Evolutionary conservation across 2,329 filamentous ascomycete species (phyloP).

Genomic region (Colletotrichum sp.): DNA sequence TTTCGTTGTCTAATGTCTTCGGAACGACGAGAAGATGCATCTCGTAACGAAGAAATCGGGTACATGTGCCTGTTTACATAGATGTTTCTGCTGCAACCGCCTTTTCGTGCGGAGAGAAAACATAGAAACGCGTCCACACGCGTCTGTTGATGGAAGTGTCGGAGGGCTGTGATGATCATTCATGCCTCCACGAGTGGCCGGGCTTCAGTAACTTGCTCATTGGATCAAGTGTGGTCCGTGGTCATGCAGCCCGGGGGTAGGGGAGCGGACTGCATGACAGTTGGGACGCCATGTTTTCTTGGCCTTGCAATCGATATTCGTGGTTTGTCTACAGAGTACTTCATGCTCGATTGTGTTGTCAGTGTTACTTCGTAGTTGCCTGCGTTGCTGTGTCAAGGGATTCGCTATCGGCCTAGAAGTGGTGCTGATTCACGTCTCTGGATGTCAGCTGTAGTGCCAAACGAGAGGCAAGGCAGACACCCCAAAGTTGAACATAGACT

Average conservation of each 20-base stretch:
- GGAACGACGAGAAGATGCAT: background rate
- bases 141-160: background rate
- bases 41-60: background rate
- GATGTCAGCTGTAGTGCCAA: background rate
- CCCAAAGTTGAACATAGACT: background rate
- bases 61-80: background rate
- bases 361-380: background rate
- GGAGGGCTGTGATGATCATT: conserved; percentile 2
- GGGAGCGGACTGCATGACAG: background rate
- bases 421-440: background rate
- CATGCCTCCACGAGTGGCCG: background rate
- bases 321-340: background rate
- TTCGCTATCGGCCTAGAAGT: background rate
- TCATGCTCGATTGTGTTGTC: background rate
- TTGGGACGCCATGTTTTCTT: background rate
- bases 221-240: background rate
- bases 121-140: background rate
- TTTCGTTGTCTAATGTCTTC: background rate
- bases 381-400: background rate
- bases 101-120: background rate
- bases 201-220: background rate
- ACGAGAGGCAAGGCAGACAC: background rate
- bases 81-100: background rate
- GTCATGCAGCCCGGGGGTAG: background rate
- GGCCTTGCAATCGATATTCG: background rate